A percentile compares a stretch with the other conserved stretches of the same genome.
Conservation (phyloP, 106 monocot genomes). For the Dioscorea alata region DNA sequence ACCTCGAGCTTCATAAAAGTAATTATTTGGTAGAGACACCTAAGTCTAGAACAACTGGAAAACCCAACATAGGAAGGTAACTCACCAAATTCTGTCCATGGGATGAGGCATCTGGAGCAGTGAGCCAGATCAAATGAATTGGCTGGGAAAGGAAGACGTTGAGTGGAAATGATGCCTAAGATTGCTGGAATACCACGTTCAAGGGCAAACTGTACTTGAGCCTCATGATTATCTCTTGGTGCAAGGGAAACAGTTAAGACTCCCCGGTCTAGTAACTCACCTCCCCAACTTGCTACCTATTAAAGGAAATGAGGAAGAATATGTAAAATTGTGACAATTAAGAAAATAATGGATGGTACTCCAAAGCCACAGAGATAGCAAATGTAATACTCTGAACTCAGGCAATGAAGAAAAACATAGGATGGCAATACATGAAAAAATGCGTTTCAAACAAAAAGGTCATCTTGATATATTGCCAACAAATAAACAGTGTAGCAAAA, state of each 20-base stretch:
- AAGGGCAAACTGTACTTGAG: constrained; percentile 89
- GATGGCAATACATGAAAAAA: too few relatives aligned
- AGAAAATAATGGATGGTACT: too few relatives aligned
- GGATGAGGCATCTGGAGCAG: constrained; percentile 84
- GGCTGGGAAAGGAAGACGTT: constrained; percentile 79
- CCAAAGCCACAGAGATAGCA: too few relatives aligned
- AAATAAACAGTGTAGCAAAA: too few relatives aligned
- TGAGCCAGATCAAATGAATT: constrained; percentile 85
- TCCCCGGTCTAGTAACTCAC: constrained; percentile 68
- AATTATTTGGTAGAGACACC: too few relatives aligned
- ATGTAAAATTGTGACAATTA: not conserved
- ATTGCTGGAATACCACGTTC: constrained; percentile 89
- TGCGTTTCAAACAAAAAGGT: too few relatives aligned
- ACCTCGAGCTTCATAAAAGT: too few relatives aligned
- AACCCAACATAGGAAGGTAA: not conserved
- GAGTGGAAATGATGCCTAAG: constrained; percentile 78
- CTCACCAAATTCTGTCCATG: constrained; percentile 83
- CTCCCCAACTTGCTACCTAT: constrained; percentile 86
- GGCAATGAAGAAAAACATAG: too few relatives aligned
- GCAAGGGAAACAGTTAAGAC: constrained; percentile 76
- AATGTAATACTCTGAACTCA: too few relatives aligned
- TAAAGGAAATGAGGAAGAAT: constrained; percentile 1
- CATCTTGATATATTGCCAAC: too few relatives aligned
- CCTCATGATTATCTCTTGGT: constrained; percentile 88
- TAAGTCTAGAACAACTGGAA: too few relatives aligned